A percentile compares a stretch with the other conserved stretches of the same genome.
Conservation (phyloP, 306 rosid species). For the Malus sieversii region DNA sequence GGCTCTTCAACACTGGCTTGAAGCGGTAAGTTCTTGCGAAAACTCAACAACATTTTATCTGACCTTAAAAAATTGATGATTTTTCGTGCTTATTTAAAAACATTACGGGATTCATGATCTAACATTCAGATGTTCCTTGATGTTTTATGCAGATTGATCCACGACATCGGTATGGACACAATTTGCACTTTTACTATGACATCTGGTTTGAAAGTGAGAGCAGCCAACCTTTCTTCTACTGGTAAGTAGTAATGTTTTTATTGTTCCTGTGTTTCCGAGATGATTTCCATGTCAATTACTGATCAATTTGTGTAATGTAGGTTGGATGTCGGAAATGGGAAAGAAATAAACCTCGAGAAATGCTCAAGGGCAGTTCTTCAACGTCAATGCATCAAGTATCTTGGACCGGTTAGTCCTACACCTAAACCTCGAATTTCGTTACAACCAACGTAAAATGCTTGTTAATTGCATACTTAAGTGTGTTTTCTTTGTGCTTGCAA, state of each 20-base stretch:
- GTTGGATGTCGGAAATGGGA: slow-evolving; percentile 88
- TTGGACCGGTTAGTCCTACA: slow-evolving; percentile 64
- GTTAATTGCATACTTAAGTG: background rate
- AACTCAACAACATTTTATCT: background rate
- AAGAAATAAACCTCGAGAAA: slow-evolving; percentile 60
- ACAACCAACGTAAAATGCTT: background rate
- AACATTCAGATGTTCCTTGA: background rate
- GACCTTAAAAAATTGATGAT: background rate
- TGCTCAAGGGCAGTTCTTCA: slow-evolving; percentile 58
- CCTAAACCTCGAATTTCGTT: background rate
- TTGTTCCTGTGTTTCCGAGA: background rate
- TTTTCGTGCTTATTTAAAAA: background rate
- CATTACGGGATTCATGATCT: background rate
- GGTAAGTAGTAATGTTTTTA: slow-evolving; percentile 31
- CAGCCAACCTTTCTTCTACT: slow-evolving; percentile 80
- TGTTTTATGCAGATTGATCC: slow-evolving; percentile 64
- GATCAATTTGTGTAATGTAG: slow-evolving; percentile 29
- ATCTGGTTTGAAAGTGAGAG: slow-evolving; percentile 77
- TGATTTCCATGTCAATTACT: background rate
- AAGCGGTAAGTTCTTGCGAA: slow-evolving; percentile 47
- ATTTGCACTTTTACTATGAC: slow-evolving; percentile 75
- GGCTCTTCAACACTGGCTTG: slow-evolving; percentile 97
- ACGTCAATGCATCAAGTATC: slow-evolving; percentile 76
- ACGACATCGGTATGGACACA: slow-evolving; percentile 95
- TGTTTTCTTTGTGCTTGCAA: background rate